These are phyloP conservation scores for Vitellaria paradoxa DNA, from an alignment of 179 eudicot genomes.

Conservation along the genomic window DNA sequence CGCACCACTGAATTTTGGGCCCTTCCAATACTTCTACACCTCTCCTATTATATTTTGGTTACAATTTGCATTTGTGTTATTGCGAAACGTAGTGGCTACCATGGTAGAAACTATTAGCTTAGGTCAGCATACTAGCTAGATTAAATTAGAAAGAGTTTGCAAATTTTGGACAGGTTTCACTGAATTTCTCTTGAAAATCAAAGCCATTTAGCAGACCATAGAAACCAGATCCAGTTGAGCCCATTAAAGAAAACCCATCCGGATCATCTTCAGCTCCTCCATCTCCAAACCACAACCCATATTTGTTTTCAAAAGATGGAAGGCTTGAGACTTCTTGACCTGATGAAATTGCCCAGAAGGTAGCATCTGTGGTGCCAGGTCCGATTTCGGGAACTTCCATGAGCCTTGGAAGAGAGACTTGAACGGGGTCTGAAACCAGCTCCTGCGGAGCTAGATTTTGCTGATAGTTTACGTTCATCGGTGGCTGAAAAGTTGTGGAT, in stretches of 20 bases:
- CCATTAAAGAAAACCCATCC: neutral
- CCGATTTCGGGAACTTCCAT: slow-evolving; percentile 5
- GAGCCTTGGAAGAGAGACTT: slow-evolving; percentile 11
- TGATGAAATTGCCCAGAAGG: neutral
- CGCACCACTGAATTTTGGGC: too few relatives aligned
- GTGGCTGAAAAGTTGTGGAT: neutral
- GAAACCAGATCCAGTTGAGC: neutral
- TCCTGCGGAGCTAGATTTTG: neutral
- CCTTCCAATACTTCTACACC: too few relatives aligned
- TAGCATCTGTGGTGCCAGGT: neutral
- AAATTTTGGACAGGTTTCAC: slow-evolving; percentile 2
- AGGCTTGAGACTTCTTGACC: slow-evolving; percentile 1
- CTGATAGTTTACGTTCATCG: neutral
- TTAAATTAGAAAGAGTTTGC: neutral
- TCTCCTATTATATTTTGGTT: too few relatives aligned
- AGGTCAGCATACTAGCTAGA: too few relatives aligned
- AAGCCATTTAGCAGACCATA: neutral
- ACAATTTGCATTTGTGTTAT: too few relatives aligned
- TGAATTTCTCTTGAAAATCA: slow-evolving; percentile 9
- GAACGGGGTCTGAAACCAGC: neutral
- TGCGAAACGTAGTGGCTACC: too few relatives aligned
- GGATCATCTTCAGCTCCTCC: slow-evolving; percentile 14
- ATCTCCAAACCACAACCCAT: slow-evolving; percentile 1
- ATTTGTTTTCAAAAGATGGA: too few relatives aligned
- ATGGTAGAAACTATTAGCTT: too few relatives aligned